Evolutionary conservation across 768 basidiomycete species (phyloP).

Genomic region (Tylopilus vinaceipallidus): DNA sequence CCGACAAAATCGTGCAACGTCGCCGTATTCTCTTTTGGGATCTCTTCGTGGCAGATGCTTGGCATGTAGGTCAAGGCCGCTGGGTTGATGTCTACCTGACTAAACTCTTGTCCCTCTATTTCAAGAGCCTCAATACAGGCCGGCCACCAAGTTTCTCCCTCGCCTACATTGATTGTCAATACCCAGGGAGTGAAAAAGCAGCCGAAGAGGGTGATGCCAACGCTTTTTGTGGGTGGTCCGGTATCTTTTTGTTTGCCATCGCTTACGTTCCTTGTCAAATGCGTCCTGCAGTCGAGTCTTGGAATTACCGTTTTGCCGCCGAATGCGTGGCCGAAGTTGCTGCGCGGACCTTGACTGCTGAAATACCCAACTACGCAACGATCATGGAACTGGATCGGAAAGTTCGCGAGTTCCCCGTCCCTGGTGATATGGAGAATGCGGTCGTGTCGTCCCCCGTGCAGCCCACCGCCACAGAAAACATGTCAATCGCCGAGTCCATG

Average conservation of each 20-base stretch:
- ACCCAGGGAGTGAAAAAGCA: constrained; percentile 38
- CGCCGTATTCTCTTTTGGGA: constrained; percentile 77
- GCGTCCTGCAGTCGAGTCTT: constrained; percentile 47
- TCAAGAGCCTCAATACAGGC: constrained; percentile 65
- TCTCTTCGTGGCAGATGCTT: constrained; percentile 67
- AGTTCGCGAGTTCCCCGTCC: constrained; percentile 63
- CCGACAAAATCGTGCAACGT: constrained; percentile 59
- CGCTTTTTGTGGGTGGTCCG: constrained; percentile 27
- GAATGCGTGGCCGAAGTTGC: constrained; percentile 68
- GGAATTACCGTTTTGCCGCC: constrained; percentile 62
- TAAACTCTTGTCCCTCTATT: constrained; percentile 6
- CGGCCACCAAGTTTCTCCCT: constrained; percentile 68
- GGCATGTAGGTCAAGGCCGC: constrained; percentile 47
- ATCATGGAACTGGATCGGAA: constrained; percentile 68
- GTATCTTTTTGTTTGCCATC: neutral
- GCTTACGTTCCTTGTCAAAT: neutral
- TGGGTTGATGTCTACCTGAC: neutral
- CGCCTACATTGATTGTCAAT: constrained; percentile 65
- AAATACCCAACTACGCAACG: constrained; percentile 60
- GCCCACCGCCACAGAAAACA: constrained; percentile 9
- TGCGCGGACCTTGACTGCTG: constrained; percentile 57
- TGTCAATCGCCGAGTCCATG: constrained; percentile 34
- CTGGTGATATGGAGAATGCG: constrained; percentile 42
- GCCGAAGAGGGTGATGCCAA: constrained; percentile 17
- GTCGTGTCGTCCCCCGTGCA: constrained; percentile 30